phyloP scores from a whole-genome alignment of 306 rosid species.

The Fragaria ananassa region DNA sequence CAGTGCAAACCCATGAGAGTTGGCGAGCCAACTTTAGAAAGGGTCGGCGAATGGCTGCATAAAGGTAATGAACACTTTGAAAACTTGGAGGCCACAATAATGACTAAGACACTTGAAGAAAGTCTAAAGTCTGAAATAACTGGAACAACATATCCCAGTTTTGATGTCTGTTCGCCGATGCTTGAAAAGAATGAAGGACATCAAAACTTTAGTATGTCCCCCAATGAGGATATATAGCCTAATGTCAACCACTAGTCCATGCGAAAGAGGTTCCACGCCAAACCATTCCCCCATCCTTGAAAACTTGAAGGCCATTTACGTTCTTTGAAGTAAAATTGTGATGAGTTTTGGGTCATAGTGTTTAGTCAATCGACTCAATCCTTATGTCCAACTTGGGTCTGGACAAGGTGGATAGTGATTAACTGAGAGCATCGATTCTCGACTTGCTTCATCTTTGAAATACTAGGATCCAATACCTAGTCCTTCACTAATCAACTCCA shows the following conservation, averaged over 20 bases:
- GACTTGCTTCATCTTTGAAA: conserved; percentile 3
- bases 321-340: conserved; percentile 24
- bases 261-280: conserved; percentile 35
- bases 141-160: no score
- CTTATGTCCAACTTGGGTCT: conserved; percentile 34
- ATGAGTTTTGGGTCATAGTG: conserved; percentile 24
- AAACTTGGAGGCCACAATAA: no score
- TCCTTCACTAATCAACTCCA: conserved; percentile 26
- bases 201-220: no score
- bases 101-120: no score
- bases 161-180: no score
- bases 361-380: conserved; percentile 24
- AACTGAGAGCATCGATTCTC: background rate
- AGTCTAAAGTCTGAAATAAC: no score
- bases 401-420: conserved; percentile 30
- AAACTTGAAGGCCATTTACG: conserved; percentile 3
- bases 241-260: conserved; percentile 43
- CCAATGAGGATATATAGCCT: no score
- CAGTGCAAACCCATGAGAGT: no score
- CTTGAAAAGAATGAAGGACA: no score
- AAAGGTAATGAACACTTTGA: no score
- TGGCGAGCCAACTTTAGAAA: no score
- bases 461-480: conserved; percentile 12
- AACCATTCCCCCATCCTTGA: conserved; percentile 52
- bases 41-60: no score